Percentiles rank a stretch among this genome's conserved stretches.
These are phyloP conservation scores for Alectoria sarmentosa DNA, from an alignment of 495 filamentous ascomycete genomes.

Conservation along the genomic window DNA sequence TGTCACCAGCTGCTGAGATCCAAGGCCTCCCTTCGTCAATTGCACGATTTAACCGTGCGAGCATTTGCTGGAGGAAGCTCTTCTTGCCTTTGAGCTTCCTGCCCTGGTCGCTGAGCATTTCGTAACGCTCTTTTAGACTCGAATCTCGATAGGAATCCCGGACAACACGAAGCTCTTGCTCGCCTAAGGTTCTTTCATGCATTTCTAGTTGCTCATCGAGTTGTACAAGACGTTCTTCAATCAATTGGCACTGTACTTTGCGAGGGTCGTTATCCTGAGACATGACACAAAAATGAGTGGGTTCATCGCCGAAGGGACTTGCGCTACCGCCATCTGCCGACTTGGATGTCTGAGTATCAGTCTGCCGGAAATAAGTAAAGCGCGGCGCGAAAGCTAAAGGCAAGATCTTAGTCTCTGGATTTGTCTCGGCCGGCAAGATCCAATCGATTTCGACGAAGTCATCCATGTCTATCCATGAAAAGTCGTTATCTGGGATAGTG, in stretches of 20 bases:
- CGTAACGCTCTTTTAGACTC: conserved; percentile 53
- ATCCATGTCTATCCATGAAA: conserved; percentile 97
- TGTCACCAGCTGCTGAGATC: conserved; percentile 25
- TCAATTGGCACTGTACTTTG: conserved; percentile 78
- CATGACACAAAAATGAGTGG: conserved; percentile 92
- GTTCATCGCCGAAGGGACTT: conserved; percentile 85
- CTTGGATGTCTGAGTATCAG: conserved; percentile 71
- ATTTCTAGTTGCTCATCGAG: conserved; percentile 68
- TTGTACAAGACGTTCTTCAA: conserved; percentile 69
- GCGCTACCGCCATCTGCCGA: conserved; percentile 61
- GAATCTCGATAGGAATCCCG: conserved; percentile 46
- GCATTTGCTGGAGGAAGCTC: conserved; percentile 67
- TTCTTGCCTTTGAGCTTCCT: conserved; percentile 64
- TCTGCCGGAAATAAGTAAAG: conserved; percentile 95
- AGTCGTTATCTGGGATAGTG: conserved; percentile 88
- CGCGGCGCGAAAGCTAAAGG: conserved; percentile 87
- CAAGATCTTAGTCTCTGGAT: conserved; percentile 87
- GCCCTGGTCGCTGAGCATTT: conserved; percentile 61
- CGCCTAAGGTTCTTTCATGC: conserved; percentile 58
- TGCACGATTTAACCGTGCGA: conserved; percentile 56
- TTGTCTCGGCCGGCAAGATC: conserved; percentile 83
- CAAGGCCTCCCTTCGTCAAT: conserved; percentile 39
- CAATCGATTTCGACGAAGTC: conserved; percentile 97
- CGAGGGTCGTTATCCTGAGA: conserved; percentile 87
- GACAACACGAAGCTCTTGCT: conserved; percentile 57